phyloP scores from a whole-genome alignment of 345 rosid species.

The Syzygium aqueum region DNA sequence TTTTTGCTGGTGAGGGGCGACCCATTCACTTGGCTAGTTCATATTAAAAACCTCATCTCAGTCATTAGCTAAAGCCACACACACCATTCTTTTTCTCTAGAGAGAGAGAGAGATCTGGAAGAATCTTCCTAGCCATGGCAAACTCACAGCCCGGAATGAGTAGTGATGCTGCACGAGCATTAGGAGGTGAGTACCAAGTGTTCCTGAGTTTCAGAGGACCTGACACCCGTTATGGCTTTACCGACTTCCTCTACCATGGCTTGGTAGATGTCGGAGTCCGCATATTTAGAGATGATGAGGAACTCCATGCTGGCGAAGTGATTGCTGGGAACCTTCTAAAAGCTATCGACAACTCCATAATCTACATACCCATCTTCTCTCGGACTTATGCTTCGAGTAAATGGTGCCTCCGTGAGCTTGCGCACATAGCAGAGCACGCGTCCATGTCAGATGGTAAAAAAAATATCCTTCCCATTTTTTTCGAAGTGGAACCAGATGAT shows the following conservation, averaged over 20 bases:
- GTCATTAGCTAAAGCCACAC: too few relatives aligned
- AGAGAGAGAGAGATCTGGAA: neutral
- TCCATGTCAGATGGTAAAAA: neutral
- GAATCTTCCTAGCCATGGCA: neutral
- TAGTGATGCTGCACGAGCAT: neutral
- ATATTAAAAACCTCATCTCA: too few relatives aligned
- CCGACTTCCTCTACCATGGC: neutral
- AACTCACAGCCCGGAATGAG: neutral
- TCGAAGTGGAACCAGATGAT: neutral
- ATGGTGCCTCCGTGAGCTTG: neutral
- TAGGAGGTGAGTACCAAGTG: too few relatives aligned
- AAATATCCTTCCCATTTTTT: neutral
- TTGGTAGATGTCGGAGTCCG: neutral
- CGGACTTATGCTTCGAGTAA: neutral
- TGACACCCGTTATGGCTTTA: rapidly evolving
- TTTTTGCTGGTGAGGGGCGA: too few relatives aligned
- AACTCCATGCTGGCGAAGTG: neutral
- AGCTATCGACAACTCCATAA: neutral
- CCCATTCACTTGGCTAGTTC: too few relatives aligned
- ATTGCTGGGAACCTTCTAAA: neutral
- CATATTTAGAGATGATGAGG: too few relatives aligned
- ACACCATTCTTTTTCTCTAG: too few relatives aligned
- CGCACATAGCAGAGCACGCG: neutral
- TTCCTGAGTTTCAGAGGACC: too few relatives aligned
- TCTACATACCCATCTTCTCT: neutral